Evolutionary conservation across 148 eudicot genomes (phyloP).

Genomic region (Vaccinium vitisidaea): DNA sequence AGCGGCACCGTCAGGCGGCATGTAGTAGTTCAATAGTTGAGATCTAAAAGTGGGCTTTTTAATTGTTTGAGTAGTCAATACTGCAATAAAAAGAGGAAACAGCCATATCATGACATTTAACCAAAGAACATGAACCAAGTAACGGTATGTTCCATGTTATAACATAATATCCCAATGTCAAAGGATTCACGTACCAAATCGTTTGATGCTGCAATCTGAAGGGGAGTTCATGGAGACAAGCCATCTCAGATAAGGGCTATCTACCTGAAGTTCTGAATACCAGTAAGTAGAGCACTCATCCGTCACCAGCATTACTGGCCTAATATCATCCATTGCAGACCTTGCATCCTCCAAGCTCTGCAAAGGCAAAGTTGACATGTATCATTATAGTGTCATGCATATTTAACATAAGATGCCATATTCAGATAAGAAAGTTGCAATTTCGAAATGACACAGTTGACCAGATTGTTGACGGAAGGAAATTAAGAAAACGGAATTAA

Average conservation of each 20-base stretch:
- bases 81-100: conserved; percentile 24
- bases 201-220: conserved; percentile 19
- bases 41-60: conserved; percentile 26
- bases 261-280: conserved; percentile 46
- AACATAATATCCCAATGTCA: neutral
- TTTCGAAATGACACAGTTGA: neutral
- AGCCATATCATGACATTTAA: neutral
- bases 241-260: conserved; percentile 44
- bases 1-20: conserved; percentile 63
- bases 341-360: conserved; percentile 80
- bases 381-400: neutral
- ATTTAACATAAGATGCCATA: neutral
- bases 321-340: conserved; percentile 58
- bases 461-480: neutral
- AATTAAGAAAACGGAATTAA: neutral
- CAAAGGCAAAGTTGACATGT: conserved; percentile 13
- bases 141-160: neutral
- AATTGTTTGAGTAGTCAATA: conserved; percentile 37
- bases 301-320: conserved; percentile 63
- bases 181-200: conserved; percentile 33
- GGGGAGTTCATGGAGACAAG: conserved; percentile 48
- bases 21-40: conserved; percentile 40
- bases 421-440: neutral
- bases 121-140: neutral
- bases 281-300: conserved; percentile 51